Evolutionary conservation across 306 rosid species (phyloP), one percentile per base, ranked within the genome.

Genomic region (Macrotyloma uniflorum): DNA sequence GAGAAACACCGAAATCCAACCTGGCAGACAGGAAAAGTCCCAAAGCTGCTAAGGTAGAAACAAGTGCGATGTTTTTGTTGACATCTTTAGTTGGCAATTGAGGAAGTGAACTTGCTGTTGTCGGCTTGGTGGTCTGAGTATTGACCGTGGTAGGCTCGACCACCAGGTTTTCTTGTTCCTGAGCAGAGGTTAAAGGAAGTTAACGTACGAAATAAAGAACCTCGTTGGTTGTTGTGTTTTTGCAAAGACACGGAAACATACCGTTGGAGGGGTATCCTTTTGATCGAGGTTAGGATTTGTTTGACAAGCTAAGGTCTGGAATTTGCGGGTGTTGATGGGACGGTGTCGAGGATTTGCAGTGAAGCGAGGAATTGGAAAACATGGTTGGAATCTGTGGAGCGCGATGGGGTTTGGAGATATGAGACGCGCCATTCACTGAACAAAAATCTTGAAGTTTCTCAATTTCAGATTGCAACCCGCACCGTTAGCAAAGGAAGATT

Each of bases 1-100:
- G 79, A 77, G 99, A 95, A 86, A 95, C 96, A 49, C 98, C 99
- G 33, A 95, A 86, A 83, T 95, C 97, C 73, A 95, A 84, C 69
- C 99, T 87, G 2, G 89, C 5, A 26, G 86, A 88, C 4, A 86
- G 77, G 82, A 95, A 95, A 78, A 93, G 88, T 7, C 91, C 91
- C 67, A 93, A 28, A 4, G 99, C 98, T 0, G 97, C 95, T 57
- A 95, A 81, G 32, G 88, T 80, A 46, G 99, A 89, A 83, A 84
- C 84, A 51, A 82, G 62, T 2, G 99, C 98, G 7, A 90, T 72
- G 67, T 66, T 92, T 78, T 53, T 88, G 73, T 89, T 95, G 78
- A 87, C 22, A 72, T 66, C 84, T 83, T 90, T 91, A 78, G 38
- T 86, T 1, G 99, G 99, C 74, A 87, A 83, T 55, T 86, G 85